Conservation (phyloP, 2,329 filamentous ascomycete species). For the Botrytis fragariae region DNA sequence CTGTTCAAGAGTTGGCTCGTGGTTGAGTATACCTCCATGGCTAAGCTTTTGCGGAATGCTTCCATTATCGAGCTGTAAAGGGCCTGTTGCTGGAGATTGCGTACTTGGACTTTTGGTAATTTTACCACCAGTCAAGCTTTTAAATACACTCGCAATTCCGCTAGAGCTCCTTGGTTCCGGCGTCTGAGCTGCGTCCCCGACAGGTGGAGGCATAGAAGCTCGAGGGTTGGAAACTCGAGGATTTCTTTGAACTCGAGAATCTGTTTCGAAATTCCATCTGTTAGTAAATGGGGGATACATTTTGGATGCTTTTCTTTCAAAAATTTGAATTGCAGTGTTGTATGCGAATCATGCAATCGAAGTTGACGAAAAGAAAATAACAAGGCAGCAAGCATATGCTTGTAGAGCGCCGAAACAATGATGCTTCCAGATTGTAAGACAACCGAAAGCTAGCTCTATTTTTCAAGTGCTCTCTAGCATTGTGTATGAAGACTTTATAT, state of each 20-base stretch:
- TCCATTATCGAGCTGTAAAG: slow-evolving; percentile 45
- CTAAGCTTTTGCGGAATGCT: slow-evolving; percentile 40
- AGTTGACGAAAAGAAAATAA: slow-evolving; percentile 6
- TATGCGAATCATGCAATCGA: not conserved
- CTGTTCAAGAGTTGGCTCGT: slow-evolving; percentile 54
- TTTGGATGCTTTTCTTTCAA: not conserved
- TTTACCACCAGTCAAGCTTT: slow-evolving; percentile 56
- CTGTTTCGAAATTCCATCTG: slow-evolving; percentile 6
- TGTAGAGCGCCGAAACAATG: slow-evolving; percentile 1
- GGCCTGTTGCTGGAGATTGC: slow-evolving; percentile 40
- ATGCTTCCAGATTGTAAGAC: not conserved
- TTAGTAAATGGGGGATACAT: slow-evolving; percentile 19
- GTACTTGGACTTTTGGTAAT: slow-evolving; percentile 49
- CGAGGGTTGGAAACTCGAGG: slow-evolving; percentile 27
- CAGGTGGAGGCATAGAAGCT: slow-evolving; percentile 57
- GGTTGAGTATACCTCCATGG: slow-evolving; percentile 49
- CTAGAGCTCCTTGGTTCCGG: slow-evolving; percentile 55
- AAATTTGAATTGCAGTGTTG: not conserved
- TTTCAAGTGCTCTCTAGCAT: not conserved
- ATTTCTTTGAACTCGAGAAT: slow-evolving; percentile 17
- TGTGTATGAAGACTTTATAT: not conserved
- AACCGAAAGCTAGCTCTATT: not conserved
- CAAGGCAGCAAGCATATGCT: not conserved
- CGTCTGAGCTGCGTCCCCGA: slow-evolving; percentile 55
- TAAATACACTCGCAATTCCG: slow-evolving; percentile 62